These are phyloP conservation scores for Malus fusca DNA, from an alignment of 306 rosid genomes.

Conservation along the genomic window DNA sequence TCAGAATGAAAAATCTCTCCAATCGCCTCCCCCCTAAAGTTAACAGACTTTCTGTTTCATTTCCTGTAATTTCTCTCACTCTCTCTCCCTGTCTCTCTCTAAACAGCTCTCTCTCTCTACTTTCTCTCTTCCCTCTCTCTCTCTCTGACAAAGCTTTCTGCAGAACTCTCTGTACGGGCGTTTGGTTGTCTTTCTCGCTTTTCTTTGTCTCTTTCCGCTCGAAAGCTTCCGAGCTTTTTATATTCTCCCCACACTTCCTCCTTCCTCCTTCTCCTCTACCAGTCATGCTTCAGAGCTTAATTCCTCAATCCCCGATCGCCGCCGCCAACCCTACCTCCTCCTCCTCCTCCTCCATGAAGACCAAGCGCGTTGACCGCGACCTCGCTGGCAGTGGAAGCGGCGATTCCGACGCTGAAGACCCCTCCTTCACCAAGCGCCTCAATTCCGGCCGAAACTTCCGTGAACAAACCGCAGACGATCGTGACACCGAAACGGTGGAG, in stretches of 20 bases:
- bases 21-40: background rate
- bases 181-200: conserved; percentile 30
- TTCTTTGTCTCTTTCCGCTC: conserved; percentile 48
- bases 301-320: conserved; percentile 51
- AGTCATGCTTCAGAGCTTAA: conserved; percentile 94
- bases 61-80: conserved; percentile 15
- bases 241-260: conserved; percentile 34
- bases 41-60: conserved; percentile 9
- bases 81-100: conserved; percentile 24
- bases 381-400: background rate
- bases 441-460: conserved; percentile 23
- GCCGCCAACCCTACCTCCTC: conserved; percentile 10
- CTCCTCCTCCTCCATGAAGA: conserved; percentile 46
- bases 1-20: background rate
- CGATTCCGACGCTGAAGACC: conserved; percentile 21
- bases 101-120: background rate
- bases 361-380: conserved; percentile 57
- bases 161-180: conserved; percentile 17
- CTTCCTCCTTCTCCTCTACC: background rate
- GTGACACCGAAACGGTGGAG: conserved; percentile 9
- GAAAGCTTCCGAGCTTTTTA: conserved; percentile 34
- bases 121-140: background rate
- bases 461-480: conserved; percentile 26
- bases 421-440: conserved; percentile 33
- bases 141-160: conserved; percentile 49